phyloP scores from a whole-genome alignment of 495 filamentous ascomycete species.

The Penicillium antarcticum region DNA sequence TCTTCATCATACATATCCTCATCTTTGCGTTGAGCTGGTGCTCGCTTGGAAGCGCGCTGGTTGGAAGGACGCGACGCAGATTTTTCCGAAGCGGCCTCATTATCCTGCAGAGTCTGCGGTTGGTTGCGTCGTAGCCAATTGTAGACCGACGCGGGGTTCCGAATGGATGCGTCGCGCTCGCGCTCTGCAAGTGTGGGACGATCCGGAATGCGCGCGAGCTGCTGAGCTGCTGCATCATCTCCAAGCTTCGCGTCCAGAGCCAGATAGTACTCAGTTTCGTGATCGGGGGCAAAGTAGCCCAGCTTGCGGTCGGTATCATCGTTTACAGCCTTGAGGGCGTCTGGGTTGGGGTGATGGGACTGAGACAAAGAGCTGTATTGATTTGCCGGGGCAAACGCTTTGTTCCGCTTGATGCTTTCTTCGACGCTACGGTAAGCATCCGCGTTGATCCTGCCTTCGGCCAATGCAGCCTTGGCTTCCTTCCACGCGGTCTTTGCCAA shows the following conservation, averaged over 20 bases:
- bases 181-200: constrained; percentile 44
- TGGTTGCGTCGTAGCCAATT: constrained; percentile 86
- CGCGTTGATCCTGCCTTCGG: constrained; percentile 37
- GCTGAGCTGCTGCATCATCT: constrained; percentile 36
- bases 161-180: constrained; percentile 58
- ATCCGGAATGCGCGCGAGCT: constrained; percentile 34
- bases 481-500: constrained; percentile 38
- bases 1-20: constrained; percentile 54
- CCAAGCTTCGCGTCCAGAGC: constrained; percentile 66
- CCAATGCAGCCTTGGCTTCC: constrained; percentile 42
- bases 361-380: constrained; percentile 32
- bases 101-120: constrained; percentile 77
- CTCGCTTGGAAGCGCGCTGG: constrained; percentile 37
- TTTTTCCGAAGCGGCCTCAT: constrained; percentile 63
- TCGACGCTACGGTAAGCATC: constrained; percentile 39
- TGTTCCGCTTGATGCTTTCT: constrained; percentile 35
- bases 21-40: constrained; percentile 43
- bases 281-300: constrained; percentile 68
- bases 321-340: constrained; percentile 11
- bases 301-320: constrained; percentile 26
- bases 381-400: constrained; percentile 34
- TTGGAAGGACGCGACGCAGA: constrained; percentile 44
- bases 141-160: constrained; percentile 82
- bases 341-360: constrained; percentile 27
- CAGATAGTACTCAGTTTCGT: constrained; percentile 76